Base-by-base conservation (phyloP, 768 basidiomycete species). In the Leccinum subtestaceum region DNA sequence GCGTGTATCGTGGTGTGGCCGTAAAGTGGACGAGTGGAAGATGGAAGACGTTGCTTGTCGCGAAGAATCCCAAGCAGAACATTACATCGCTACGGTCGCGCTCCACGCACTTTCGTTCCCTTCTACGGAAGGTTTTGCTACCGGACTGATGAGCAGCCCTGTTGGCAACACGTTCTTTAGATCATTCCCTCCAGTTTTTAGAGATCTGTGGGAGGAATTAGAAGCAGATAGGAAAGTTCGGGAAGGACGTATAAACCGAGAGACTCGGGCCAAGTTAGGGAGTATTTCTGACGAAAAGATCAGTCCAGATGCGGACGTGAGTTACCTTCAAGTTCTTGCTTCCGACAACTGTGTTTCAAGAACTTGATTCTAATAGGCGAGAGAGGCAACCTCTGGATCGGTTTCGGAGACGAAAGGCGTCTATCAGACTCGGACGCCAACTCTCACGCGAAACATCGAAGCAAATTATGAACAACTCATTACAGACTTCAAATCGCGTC, bases 161-260 rank as follows among this genome's bases (percentile, higher is more conserved):
- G 76, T 79, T 29, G 80, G 73, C 47, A 77, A 77, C 51, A 87
- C 90, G 1, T 91, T 87, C 63, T 91, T 91, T 72, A 80, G 92
- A 63, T 72, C 85, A 9, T 78, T 98, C 19, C 93, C 96, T 10
- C 78, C 87, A 2, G 81, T 83, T 17, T 96, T 88, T 73, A 83
- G 94, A 61, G 90, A 94, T 71, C 76, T 99, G 17, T 99, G 96
- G 96, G 89, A 92, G 56, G 92, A 95, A 71, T 75, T 98, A 15
- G 94, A 95, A 66, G 70, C 64, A 5, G 74, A 77, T 31, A 80
- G 91, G 64, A 90, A 87, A 65, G 60, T 66, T 7, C 76, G 76
- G 32, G 85, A 89, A 56, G 86, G 93, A 60, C 70, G 67, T 19
- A 79, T 76, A 19, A 95, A 95, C 68, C 77, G 91, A 31, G 73